These are phyloP conservation scores for Termitomyces sp. DNA, from an alignment of 768 basidiomycete species.

Conservation along the genomic window DNA sequence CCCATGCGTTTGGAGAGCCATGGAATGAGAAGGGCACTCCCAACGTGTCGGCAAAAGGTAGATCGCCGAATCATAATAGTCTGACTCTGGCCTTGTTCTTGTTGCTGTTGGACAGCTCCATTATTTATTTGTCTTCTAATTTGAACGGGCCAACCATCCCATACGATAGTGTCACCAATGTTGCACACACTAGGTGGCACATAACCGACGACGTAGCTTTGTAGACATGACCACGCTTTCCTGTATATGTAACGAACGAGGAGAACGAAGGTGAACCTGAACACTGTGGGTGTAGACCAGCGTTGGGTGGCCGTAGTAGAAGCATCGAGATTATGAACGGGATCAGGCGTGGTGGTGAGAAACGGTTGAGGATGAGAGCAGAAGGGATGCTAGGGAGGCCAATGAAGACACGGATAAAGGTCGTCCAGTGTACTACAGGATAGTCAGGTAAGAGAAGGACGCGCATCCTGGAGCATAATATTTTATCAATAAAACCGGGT, in stretches of 20 bases:
- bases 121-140: constrained; percentile 26
- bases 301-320: constrained; percentile 40
- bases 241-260: constrained; percentile 41
- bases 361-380: constrained; percentile 59
- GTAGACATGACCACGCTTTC: constrained; percentile 31
- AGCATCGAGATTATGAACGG: constrained; percentile 40
- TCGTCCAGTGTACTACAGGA: constrained; percentile 76
- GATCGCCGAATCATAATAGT: constrained; percentile 44
- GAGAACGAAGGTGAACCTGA: constrained; percentile 48
- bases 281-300: constrained; percentile 58
- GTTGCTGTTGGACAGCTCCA: constrained; percentile 9
- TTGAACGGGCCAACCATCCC: constrained; percentile 27
- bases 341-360: constrained; percentile 29
- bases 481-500: not conserved
- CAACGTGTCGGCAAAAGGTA: constrained; percentile 62
- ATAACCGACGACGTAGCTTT: constrained; percentile 40
- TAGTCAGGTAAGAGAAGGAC: constrained; percentile 55
- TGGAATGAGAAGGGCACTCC: constrained; percentile 68
- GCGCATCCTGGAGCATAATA: constrained; percentile 43
- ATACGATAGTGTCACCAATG: constrained; percentile 16
- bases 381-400: constrained; percentile 69
- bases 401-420: too few relatives aligned
- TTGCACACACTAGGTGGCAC: constrained; percentile 24
- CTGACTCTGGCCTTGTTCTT: not conserved
- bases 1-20: constrained; percentile 68